Evolutionary conservation across 1,284 basidiomycete species (phyloP), one percentile per base, ranked within the genome.

Genomic region (Albatrellus sp.): DNA sequence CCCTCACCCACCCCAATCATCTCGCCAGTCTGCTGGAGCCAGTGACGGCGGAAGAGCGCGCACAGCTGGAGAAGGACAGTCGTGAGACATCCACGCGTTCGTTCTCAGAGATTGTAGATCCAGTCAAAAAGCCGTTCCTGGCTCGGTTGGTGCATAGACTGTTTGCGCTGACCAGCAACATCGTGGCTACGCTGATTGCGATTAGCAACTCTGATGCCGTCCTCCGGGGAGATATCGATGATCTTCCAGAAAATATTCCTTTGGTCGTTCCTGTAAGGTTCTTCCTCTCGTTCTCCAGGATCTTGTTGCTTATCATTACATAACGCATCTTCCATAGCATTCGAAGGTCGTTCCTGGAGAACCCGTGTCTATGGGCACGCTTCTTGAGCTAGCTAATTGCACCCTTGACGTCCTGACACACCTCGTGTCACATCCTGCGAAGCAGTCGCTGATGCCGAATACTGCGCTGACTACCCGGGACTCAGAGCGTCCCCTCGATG

Each of bases 1-100:
- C 90, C 0, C 69, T 94, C 43, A 84, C 88, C 1, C 92, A 96
- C 62, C 91, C 93, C 6, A 85, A 90, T 54, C 83, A 90, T 52
- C 73, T 96, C 16, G 76, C 80, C 0, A 81, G 79, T 46, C 67
- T 90, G 34, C 69, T 94, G 48, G 88, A 92, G 49, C 82, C 88
- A 2, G 68, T 85, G n/a, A 82, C 82, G 0, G 59, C 71, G 2
- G 84, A 85, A n/a, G 90, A 93, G 51, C 71, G 79, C 34, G 58
- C 63, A 0, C 70, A 72, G 50, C 64, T 80, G 38, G 89, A 90
- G 58, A 75, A 77, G 46, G 78, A 78, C 46, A 51, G 51, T 20
- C 53, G 49, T 3, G 50, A 57, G 9, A 45, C 51, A 35, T 44
- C 46, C 36, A 58, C 57, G 17, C 53, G 53, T 44, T 55, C 55